Conservation (phyloP, 2,329 filamentous ascomycete genomes). For the Cytospora leucostoma region DNA sequence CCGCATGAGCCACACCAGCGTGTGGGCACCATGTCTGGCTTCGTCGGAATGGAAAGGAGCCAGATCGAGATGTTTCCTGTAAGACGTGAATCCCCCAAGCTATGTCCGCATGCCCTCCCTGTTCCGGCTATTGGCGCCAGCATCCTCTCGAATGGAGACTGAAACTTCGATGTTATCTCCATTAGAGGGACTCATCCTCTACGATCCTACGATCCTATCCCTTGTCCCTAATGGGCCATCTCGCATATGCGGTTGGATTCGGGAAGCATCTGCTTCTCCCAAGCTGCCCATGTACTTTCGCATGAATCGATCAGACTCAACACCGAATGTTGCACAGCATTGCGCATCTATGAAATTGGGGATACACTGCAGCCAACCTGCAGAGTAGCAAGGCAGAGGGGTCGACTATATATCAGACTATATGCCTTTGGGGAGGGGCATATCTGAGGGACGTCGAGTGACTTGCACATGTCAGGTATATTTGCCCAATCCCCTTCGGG, state of each 20-base stretch:
- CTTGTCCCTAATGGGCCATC: neutral
- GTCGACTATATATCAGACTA: neutral
- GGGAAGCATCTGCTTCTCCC: neutral
- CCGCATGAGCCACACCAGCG: neutral
- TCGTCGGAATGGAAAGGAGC: neutral
- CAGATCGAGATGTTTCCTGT: neutral
- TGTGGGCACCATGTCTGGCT: neutral
- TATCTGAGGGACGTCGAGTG: neutral
- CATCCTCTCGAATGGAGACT: neutral
- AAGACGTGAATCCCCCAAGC: neutral
- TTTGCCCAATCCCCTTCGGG: neutral
- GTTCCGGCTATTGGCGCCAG: neutral
- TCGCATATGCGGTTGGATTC: constrained; percentile 1
- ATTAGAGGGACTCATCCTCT: neutral
- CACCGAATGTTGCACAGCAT: neutral
- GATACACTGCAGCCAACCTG: neutral
- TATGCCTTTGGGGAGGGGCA: neutral
- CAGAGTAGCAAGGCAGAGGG: neutral
- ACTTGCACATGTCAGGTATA: neutral
- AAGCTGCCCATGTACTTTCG: neutral
- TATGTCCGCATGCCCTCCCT: neutral
- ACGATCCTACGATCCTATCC: neutral
- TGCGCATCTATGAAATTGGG: neutral
- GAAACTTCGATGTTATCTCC: neutral
- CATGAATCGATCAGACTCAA: neutral